These are phyloP conservation scores for Allodekkera sacchari DNA, from an alignment of 805 yeast species.

Conservation along the genomic window DNA sequence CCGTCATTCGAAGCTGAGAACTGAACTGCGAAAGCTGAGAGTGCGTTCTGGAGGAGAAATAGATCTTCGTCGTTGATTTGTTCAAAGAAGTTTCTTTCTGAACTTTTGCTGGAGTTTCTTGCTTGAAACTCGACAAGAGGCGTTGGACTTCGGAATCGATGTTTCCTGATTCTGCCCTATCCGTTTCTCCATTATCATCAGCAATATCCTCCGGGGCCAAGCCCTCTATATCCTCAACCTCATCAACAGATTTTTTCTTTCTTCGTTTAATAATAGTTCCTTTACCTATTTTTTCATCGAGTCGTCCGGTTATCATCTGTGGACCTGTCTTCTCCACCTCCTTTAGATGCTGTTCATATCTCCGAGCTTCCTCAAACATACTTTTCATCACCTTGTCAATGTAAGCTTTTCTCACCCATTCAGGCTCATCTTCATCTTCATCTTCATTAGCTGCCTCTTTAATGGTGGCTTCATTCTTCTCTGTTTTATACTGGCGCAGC, in stretches of 20 bases:
- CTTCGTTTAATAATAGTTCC: constrained; percentile 21
- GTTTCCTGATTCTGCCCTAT: constrained; percentile 20
- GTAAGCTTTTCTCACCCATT: constrained; percentile 27
- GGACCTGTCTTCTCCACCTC: constrained; percentile 23
- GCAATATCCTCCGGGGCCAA: constrained; percentile 24
- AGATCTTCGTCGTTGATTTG: constrained; percentile 40
- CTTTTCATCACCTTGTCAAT: constrained; percentile 26
- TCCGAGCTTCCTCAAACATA: constrained; percentile 21
- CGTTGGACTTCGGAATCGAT: constrained; percentile 40
- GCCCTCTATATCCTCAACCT: constrained; percentile 4
- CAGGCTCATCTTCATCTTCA: constrained; percentile 36
- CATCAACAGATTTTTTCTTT: constrained; percentile 1
- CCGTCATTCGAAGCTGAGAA: constrained; percentile 54
- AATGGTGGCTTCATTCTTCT: constrained; percentile 29
- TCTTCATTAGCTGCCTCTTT: constrained; percentile 17
- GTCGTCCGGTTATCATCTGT: constrained; percentile 13
- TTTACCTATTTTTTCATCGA: constrained; percentile 17
- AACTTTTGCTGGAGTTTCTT: not conserved
- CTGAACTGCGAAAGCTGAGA: constrained; percentile 81
- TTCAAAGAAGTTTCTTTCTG: constrained; percentile 9
- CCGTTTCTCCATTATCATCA: constrained; percentile 19
- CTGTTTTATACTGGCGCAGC: constrained; percentile 33
- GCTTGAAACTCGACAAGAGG: constrained; percentile 27
- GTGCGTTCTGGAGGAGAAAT: constrained; percentile 81
- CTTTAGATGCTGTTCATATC: constrained; percentile 34